Conservation (phyloP, 2,329 filamentous ascomycete genomes). For the Rutstroemia sp. region DNA sequence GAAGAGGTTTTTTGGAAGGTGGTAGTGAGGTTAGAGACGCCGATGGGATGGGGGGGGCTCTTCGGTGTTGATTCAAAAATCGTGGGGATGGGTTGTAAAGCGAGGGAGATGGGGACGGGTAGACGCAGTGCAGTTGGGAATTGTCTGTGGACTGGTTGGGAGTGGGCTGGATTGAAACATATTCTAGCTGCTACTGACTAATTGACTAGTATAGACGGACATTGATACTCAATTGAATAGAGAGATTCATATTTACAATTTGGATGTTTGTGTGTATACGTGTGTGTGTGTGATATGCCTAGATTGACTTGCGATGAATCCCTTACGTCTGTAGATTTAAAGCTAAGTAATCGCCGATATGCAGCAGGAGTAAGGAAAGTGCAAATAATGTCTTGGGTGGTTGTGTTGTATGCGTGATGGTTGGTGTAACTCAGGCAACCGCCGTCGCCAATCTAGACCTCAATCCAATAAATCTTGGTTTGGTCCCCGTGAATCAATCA, state of each 20-base stretch:
- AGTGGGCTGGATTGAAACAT: not conserved
- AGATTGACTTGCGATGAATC: not conserved
- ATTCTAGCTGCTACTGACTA: not conserved
- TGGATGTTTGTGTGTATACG: not conserved
- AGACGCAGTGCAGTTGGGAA: no score
- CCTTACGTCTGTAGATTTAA: not conserved
- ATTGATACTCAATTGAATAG: conserved; percentile 7
- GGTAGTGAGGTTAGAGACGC: not conserved
- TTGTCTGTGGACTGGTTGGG: not conserved
- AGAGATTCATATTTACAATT: conserved; percentile 6
- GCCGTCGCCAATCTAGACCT: no score
- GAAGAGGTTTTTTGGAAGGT: not conserved
- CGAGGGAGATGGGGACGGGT: no score
- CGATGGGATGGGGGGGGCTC: no score
- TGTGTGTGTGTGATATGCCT: not conserved
- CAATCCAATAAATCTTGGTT: no score
- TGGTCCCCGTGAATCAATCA: no score
- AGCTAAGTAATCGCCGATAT: no score
- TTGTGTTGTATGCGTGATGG: not conserved
- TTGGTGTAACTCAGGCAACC: no score
- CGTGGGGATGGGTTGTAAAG: no score
- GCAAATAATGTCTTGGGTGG: no score
- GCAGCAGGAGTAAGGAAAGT: no score
- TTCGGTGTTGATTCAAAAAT: no score
- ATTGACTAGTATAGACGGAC: conserved; percentile 1